Percentiles rank a stretch among this genome's conserved stretches.
These are phyloP conservation scores for Oryza punctata DNA, from an alignment of 176 grass and related monocot genomes.

Conservation along the genomic window DNA sequence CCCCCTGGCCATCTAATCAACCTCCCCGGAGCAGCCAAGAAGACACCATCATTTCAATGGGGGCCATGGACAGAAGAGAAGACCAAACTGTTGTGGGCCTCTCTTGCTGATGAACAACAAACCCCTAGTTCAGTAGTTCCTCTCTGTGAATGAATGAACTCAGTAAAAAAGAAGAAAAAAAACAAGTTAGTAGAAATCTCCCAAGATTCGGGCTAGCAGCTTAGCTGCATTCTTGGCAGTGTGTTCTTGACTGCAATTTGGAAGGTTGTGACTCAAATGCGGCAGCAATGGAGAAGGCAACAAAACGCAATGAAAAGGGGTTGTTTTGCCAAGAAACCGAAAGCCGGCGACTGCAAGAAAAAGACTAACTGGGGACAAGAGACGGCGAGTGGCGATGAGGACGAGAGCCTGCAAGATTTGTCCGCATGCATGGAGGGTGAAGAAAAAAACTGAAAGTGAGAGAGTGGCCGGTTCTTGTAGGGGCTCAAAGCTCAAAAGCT, in stretches of 20 bases:
- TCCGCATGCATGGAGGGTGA: not conserved
- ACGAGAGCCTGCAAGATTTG: conserved; percentile 7
- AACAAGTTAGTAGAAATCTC: not conserved
- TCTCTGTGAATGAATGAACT: not conserved
- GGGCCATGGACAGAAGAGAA: conserved; percentile 2
- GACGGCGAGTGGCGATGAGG: not conserved
- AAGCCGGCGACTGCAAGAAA: conserved; percentile 13
- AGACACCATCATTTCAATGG: not conserved
- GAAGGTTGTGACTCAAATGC: not conserved
- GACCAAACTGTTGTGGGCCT: not conserved
- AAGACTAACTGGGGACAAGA: conserved; percentile 3
- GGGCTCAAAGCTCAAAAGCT: not conserved
- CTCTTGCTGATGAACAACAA: conserved; percentile 12
- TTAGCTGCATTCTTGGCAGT: conserved; percentile 1
- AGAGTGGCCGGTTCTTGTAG: not conserved
- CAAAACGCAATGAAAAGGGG: not conserved
- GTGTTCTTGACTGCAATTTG: conserved; percentile 9
- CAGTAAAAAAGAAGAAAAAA: not conserved
- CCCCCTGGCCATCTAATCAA: conserved; percentile 9
- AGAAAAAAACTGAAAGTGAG: not conserved
- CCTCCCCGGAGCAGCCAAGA: conserved; percentile 1
- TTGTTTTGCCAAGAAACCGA: conserved; percentile 14
- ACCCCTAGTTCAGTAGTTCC: conserved; percentile 8
- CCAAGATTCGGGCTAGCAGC: not conserved
- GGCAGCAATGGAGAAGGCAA: not conserved